phyloP scores from a whole-genome alignment of 1,284 basidiomycete species.

The Malassezia dermatis region DNA sequence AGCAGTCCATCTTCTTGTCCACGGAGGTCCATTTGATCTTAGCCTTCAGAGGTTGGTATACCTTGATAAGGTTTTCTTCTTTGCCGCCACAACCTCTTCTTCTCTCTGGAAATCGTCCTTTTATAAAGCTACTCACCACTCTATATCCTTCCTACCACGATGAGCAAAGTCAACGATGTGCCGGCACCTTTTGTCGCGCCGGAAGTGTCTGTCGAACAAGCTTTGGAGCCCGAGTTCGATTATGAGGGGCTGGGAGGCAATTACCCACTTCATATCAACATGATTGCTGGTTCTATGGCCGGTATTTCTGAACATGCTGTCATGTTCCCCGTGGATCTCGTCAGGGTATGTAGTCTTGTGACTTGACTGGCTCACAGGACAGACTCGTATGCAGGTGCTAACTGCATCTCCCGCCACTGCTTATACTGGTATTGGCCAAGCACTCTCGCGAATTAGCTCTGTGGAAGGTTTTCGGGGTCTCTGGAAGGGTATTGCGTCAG shows the following conservation, averaged over 20 bases:
- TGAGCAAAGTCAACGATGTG: neutral
- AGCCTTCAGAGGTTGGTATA: neutral
- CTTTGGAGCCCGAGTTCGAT: conserved; percentile 29
- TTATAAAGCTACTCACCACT: neutral
- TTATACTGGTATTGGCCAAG: conserved; percentile 78
- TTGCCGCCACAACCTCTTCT: neutral
- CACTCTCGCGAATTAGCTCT: conserved; percentile 76
- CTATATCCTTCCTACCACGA: neutral
- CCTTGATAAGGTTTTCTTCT: neutral
- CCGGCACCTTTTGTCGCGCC: neutral
- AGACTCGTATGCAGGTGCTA: conserved; percentile 99
- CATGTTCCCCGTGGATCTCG: conserved; percentile 96
- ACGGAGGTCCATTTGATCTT: neutral
- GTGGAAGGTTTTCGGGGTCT: conserved; percentile 82
- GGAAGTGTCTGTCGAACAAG: conserved; percentile 1
- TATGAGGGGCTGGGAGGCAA: conserved; percentile 43
- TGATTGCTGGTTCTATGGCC: conserved; percentile 92
- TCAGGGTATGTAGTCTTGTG: conserved; percentile 59
- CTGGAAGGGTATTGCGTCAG: conserved; percentile 95
- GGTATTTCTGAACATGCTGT: conserved; percentile 98
- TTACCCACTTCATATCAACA: conserved; percentile 59
- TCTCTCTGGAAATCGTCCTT: neutral
- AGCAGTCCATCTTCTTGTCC: neutral
- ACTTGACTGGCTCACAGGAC: conserved; percentile 6
- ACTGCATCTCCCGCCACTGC: conserved; percentile 65